Conservation (phyloP, 2,329 filamentous ascomycete species). For the Diaporthe australafricana region DNA sequence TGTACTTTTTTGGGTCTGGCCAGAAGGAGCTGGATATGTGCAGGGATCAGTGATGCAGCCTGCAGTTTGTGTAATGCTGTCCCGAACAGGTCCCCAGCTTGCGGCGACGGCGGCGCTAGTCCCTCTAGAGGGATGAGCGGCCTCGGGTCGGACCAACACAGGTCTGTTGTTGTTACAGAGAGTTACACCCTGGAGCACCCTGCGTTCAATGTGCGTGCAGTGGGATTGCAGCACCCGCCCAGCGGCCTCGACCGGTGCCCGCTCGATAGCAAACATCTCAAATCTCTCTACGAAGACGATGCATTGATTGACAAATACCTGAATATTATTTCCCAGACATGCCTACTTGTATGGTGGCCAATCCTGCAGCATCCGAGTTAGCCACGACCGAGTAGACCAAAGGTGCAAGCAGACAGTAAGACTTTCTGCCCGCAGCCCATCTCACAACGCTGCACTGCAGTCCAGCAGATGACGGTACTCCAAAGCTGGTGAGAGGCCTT, state of each 20-base stretch:
- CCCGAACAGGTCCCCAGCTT: no score
- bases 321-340: neutral
- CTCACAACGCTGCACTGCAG: neutral
- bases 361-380: constrained; percentile 9
- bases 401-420: neutral
- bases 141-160: neutral
- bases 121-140: neutral
- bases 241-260: neutral
- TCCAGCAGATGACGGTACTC: neutral
- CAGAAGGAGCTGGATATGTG: constrained; percentile 11
- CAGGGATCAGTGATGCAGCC: constrained; percentile 4
- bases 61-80: no score
- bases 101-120: neutral
- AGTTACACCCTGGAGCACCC: no score
- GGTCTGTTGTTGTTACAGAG: neutral
- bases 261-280: neutral
- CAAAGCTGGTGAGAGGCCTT: neutral
- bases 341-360: constrained; percentile 34
- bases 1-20: constrained; percentile 34
- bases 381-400: neutral
- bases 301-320: no score
- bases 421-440: neutral
- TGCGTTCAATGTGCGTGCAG: no score
- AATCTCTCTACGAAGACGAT: neutral
- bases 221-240: neutral